These are phyloP conservation scores for Millerozyma acaciae DNA, from an alignment of 805 yeast species.

Conservation along the genomic window DNA sequence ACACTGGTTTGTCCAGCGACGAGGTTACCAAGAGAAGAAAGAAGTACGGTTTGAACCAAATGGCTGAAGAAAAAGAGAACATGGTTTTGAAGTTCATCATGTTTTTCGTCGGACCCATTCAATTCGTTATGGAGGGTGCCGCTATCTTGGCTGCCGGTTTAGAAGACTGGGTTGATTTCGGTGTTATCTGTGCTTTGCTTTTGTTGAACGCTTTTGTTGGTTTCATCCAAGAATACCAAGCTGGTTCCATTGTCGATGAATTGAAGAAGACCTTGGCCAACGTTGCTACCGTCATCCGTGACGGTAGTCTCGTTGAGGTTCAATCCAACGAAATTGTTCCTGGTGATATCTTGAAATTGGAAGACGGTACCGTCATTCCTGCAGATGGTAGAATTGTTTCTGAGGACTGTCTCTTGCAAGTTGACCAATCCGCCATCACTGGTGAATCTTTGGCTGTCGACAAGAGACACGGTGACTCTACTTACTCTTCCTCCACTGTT, in stretches of 20 bases:
- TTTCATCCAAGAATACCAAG: slow-evolving; percentile 96
- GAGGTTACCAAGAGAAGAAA: slow-evolving; percentile 82
- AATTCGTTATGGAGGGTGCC: slow-evolving; percentile 97
- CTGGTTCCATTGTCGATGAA: slow-evolving; percentile 96
- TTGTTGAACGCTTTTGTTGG: slow-evolving; percentile 89
- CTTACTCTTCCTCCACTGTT: slow-evolving; percentile 90
- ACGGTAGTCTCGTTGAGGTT: slow-evolving; percentile 72
- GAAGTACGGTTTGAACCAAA: slow-evolving; percentile 86
- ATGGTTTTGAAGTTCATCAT: slow-evolving; percentile 70
- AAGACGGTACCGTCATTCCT: slow-evolving; percentile 90
- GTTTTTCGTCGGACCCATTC: slow-evolving; percentile 94
- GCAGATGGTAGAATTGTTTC: slow-evolving; percentile 89
- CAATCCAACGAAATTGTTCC: slow-evolving; percentile 87
- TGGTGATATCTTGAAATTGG: slow-evolving; percentile 89
- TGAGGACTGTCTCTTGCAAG: slow-evolving; percentile 81
- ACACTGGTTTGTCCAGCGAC: slow-evolving; percentile 69
- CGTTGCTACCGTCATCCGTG: slow-evolving; percentile 81
- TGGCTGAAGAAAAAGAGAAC: slow-evolving; percentile 87
- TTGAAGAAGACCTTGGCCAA: slow-evolving; percentile 92
- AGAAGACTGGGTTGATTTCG: slow-evolving; percentile 98
- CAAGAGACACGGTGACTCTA: slow-evolving; percentile 81
- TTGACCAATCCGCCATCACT: slow-evolving; percentile 95
- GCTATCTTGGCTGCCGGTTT: slow-evolving; percentile 94
- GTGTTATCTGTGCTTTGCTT: slow-evolving; percentile 89
- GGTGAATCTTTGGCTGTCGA: slow-evolving; percentile 97